phyloP scores from a whole-genome alignment of 768 basidiomycete species.

The Arthromyces matolae region DNA sequence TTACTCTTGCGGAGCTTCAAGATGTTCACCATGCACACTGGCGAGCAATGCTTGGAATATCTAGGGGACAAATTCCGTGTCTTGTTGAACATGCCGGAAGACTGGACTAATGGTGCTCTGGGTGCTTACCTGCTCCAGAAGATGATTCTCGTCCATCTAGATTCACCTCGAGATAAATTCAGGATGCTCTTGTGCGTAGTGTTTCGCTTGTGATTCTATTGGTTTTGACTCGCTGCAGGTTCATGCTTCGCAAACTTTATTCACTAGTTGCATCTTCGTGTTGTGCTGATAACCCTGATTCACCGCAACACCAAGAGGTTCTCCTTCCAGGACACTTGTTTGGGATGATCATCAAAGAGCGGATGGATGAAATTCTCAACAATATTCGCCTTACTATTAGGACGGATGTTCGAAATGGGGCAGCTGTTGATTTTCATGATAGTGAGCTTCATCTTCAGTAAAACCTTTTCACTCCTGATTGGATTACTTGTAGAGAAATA shows the following conservation, averaged over 20 bases:
- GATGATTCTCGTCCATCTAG: constrained; percentile 86
- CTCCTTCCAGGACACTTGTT: constrained; percentile 90
- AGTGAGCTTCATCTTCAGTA: constrained; percentile 44
- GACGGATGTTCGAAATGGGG: constrained; percentile 72
- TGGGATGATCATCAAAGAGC: constrained; percentile 97
- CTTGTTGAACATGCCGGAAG: constrained; percentile 86
- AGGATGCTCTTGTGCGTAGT: constrained; percentile 81
- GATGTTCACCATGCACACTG: constrained; percentile 81
- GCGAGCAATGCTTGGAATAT: constrained; percentile 90
- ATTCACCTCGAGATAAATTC: constrained; percentile 88
- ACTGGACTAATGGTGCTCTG: constrained; percentile 81
- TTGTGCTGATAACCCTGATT: constrained; percentile 95
- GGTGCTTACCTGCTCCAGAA: constrained; percentile 83
- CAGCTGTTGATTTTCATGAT: constrained; percentile 84
- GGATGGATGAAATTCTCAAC: constrained; percentile 85
- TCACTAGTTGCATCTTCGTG: constrained; percentile 86
- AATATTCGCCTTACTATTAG: constrained; percentile 66
- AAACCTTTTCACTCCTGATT: neutral
- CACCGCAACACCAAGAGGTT: constrained; percentile 97
- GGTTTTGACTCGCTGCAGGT: constrained; percentile 44
- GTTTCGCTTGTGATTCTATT: neutral
- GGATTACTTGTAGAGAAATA: constrained; percentile 59
- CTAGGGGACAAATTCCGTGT: constrained; percentile 96
- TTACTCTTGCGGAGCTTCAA: constrained; percentile 93
- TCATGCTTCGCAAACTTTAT: constrained; percentile 96